These are phyloP conservation scores for Astrephomene gubernaculifera DNA, from an alignment of 139 green algal genomes.

Conservation along the genomic window DNA sequence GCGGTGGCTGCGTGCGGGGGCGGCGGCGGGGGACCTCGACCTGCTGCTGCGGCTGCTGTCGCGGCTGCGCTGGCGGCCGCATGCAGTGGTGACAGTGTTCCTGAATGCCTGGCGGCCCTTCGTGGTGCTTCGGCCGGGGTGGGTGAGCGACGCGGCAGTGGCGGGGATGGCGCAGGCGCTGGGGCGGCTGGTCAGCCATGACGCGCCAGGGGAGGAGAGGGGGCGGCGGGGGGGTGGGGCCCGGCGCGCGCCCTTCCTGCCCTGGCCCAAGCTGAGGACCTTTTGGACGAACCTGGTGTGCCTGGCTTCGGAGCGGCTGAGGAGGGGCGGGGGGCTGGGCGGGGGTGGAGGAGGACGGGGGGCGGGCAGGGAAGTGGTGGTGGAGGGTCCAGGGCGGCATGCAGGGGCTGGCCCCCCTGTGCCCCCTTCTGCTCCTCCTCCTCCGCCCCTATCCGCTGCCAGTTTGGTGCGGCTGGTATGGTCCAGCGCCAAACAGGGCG, in stretches of 20 bases:
- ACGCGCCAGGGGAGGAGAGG: neutral
- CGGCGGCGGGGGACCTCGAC: neutral
- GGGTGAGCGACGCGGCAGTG: conserved; percentile 5
- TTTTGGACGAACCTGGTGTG: conserved; percentile 15
- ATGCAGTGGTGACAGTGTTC: neutral
- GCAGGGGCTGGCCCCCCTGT: no score
- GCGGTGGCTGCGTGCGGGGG: conserved; percentile 18
- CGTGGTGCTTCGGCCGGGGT: neutral
- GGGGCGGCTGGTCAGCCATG: conserved; percentile 14
- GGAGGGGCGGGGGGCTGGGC: neutral
- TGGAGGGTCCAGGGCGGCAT: no score
- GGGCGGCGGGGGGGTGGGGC: neutral
- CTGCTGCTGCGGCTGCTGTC: neutral
- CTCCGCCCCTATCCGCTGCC: neutral
- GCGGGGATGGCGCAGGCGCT: conserved; percentile 35
- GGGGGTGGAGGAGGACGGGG: no score
- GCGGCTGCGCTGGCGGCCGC: conserved; percentile 8
- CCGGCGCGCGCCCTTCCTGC: no score
- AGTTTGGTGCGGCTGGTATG: conserved; percentile 33
- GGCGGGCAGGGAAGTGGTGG: no score
- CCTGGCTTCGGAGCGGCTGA: neutral
- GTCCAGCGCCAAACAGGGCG: conserved; percentile 8
- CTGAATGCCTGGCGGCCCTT: conserved; percentile 21
- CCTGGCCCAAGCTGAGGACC: conserved; percentile 30
- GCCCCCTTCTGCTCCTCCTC: neutral